Percentiles rank a stretch among this genome's conserved stretches.
These are phyloP conservation scores for Dactylellina drechsleri DNA, from an alignment of 2,329 filamentous ascomycete species.

Conservation along the genomic window DNA sequence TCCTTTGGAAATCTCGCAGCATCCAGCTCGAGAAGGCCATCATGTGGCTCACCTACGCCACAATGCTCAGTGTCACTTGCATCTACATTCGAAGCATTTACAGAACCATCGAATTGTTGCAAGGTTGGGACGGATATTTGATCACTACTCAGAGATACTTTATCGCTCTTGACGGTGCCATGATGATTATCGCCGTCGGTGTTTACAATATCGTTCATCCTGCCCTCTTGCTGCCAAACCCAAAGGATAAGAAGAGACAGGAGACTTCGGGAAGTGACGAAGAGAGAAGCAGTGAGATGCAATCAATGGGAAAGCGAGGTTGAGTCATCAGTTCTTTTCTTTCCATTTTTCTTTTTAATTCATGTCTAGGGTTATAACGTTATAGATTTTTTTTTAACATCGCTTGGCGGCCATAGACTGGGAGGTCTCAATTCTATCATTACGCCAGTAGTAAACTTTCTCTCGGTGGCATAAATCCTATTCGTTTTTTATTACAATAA, in stretches of 20 bases:
- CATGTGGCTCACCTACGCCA: constrained; percentile 60
- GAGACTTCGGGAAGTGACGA: constrained; percentile 39
- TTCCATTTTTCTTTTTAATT: not conserved
- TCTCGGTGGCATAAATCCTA: too few relatives aligned
- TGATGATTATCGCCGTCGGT: constrained; percentile 65
- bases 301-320: constrained; percentile 34
- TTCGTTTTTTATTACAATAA: too few relatives aligned
- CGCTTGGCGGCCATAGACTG: too few relatives aligned
- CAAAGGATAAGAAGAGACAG: constrained; percentile 24
- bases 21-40: constrained; percentile 41
- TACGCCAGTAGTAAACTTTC: too few relatives aligned
- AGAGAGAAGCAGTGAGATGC: constrained; percentile 16
- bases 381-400: constrained; percentile 2
- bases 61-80: constrained; percentile 63
- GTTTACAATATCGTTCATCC: constrained; percentile 65
- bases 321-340: not conserved
- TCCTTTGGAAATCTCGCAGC: constrained; percentile 62
- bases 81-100: constrained; percentile 67
- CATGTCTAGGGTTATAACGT: too few relatives aligned
- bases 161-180: constrained; percentile 65
- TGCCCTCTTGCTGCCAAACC: constrained; percentile 61
- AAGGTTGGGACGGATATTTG: constrained; percentile 66
- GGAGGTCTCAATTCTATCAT: too few relatives aligned
- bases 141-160: constrained; percentile 67
- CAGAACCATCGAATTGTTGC: constrained; percentile 65